Conservation (phyloP, 352 stramenopile genomes). For the Globisporangium cylindrosporum region DNA sequence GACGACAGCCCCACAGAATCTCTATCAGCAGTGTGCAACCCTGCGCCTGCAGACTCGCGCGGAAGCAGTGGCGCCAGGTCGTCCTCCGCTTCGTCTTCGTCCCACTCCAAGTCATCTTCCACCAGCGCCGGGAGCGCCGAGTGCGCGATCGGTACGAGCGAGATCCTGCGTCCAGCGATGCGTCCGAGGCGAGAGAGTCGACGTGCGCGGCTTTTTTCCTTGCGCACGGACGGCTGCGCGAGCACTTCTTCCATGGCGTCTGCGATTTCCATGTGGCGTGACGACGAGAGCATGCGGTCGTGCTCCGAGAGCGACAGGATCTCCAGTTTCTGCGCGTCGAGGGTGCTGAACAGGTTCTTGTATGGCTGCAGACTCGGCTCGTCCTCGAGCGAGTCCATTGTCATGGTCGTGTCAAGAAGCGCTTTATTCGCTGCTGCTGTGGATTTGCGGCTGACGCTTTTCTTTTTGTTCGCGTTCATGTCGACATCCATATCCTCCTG, state of each 20-base stretch:
- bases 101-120: constrained; percentile 50
- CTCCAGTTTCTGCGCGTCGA: constrained; percentile 58
- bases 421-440: neutral
- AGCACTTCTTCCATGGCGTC: constrained; percentile 76
- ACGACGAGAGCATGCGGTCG: constrained; percentile 57
- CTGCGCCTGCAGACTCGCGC: neutral
- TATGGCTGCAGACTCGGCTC: constrained; percentile 35
- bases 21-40: neutral
- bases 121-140: constrained; percentile 24
- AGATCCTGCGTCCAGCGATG: constrained; percentile 46
- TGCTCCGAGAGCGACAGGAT: constrained; percentile 61
- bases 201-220: constrained; percentile 57
- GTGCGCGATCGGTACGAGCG: constrained; percentile 38
- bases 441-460: neutral
- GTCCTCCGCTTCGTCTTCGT: constrained; percentile 45
- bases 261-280: constrained; percentile 60
- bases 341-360: constrained; percentile 48
- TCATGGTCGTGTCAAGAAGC: constrained; percentile 9
- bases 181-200: constrained; percentile 58
- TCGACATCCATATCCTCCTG: constrained; percentile 11
- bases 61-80: constrained; percentile 10
- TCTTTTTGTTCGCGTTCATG: neutral
- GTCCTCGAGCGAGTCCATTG: constrained; percentile 19
- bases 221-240: constrained; percentile 54
- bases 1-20: neutral